These are phyloP conservation scores for Coelastrella sp. DNA, from an alignment of 139 green algal species.

Conservation along the genomic window DNA sequence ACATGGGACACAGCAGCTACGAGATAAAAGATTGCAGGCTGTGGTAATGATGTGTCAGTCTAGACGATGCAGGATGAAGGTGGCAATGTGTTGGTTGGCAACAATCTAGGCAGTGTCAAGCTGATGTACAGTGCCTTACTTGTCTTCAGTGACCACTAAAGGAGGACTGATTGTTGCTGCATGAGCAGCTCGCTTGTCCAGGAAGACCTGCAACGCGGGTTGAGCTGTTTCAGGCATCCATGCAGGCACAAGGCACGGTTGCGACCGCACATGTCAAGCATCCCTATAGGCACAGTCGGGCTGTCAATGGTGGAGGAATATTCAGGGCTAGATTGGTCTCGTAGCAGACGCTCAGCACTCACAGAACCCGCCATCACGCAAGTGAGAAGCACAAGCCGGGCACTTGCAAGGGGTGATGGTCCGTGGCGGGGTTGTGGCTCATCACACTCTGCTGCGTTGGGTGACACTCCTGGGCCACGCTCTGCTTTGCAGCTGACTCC, in stretches of 20 bases:
- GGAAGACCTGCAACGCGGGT: constrained; percentile 1
- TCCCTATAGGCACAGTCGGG: too few relatives aligned
- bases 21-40: too few relatives aligned
- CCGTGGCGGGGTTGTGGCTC: not conserved
- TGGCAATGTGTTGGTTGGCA: too few relatives aligned
- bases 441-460: not conserved
- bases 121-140: not conserved
- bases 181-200: constrained; percentile 3
- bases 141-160: not conserved
- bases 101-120: too few relatives aligned
- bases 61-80: too few relatives aligned
- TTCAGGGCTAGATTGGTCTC: too few relatives aligned
- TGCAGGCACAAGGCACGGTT: not conserved
- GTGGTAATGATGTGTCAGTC: too few relatives aligned
- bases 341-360: not conserved
- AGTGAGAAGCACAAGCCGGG: constrained; percentile 9
- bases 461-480: not conserved
- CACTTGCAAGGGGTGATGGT: not conserved
- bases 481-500: not conserved
- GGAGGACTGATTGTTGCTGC: not conserved
- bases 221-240: not conserved
- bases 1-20: too few relatives aligned
- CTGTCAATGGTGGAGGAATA: too few relatives aligned
- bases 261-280: too few relatives aligned
- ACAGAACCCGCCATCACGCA: not conserved